Percentiles rank a stretch among this genome's conserved stretches.
Conservation (phyloP, 495 filamentous ascomycete species). For the Stereocaulon alpinum region DNA sequence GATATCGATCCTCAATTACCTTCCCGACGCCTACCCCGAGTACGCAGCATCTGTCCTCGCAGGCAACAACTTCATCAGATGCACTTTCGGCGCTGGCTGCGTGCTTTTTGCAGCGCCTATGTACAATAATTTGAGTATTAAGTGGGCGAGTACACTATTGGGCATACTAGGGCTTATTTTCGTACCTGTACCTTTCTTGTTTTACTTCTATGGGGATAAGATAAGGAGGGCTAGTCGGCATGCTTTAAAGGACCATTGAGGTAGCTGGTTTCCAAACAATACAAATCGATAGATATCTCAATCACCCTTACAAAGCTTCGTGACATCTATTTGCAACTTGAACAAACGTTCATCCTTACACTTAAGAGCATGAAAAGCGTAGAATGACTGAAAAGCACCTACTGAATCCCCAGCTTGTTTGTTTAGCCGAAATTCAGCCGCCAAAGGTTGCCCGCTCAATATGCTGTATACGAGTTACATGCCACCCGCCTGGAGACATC, state of each 20-base stretch:
- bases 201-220: slow-evolving; percentile 5
- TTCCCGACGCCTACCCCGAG: slow-evolving; percentile 42
- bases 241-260: neutral
- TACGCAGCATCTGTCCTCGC: slow-evolving; percentile 37
- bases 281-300: too few species aligned
- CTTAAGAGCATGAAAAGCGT: too few species aligned
- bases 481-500: too few species aligned
- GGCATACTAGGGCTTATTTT: slow-evolving; percentile 43
- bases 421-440: too few species aligned
- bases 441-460: too few species aligned
- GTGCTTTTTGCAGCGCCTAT: slow-evolving; percentile 35
- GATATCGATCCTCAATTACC: slow-evolving; percentile 45
- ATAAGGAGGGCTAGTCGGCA: neutral
- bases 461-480: too few species aligned
- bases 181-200: slow-evolving; percentile 54
- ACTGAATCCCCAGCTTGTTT: too few species aligned
- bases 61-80: slow-evolving; percentile 39
- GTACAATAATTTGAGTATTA: slow-evolving; percentile 38
- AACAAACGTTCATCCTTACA: too few species aligned
- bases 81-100: slow-evolving; percentile 39
- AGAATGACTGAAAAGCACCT: too few species aligned
- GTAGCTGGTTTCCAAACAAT: too few species aligned
- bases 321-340: too few species aligned
- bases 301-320: too few species aligned
- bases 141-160: slow-evolving; percentile 45